Evolutionary conservation across 306 rosid genomes (phyloP).

Genomic region (Cicer cuneatum): DNA sequence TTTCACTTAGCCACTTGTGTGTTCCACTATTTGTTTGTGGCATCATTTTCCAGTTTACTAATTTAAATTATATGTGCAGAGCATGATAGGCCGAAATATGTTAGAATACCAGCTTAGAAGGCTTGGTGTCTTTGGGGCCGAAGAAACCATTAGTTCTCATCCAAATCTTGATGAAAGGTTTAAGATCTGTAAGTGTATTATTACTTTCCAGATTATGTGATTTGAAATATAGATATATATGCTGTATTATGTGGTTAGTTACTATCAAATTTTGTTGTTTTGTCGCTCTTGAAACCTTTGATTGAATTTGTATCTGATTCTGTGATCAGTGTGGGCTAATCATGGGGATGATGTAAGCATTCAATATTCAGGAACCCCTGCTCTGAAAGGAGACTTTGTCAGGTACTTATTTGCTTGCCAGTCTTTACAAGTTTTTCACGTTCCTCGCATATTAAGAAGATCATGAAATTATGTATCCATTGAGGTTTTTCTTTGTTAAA

Average conservation of each 20-base stretch:
- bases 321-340: constrained; percentile 91
- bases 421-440: constrained; percentile 33
- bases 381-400: constrained; percentile 95
- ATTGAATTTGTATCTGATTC: constrained; percentile 37
- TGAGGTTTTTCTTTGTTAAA: constrained; percentile 40
- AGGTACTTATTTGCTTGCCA: constrained; percentile 64
- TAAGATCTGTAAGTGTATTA: constrained; percentile 72
- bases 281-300: constrained; percentile 38
- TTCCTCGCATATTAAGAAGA: constrained; percentile 34
- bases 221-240: constrained; percentile 10
- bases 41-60: constrained; percentile 42
- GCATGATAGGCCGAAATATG: constrained; percentile 89
- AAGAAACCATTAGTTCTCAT: constrained; percentile 93
- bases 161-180: constrained; percentile 82
- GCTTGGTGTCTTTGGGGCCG: constrained; percentile 92
- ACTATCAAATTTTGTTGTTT: constrained; percentile 35
- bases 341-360: constrained; percentile 95
- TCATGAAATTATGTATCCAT: constrained; percentile 33
- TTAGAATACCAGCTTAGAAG: constrained; percentile 94
- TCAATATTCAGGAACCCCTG: constrained; percentile 96
- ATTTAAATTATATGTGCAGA: constrained; percentile 62
- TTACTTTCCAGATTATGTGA: constrained; percentile 40
- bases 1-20: constrained; percentile 10
- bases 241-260: constrained; percentile 23
- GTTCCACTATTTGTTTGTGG: constrained; percentile 5